Conservation (phyloP, 768 basidiomycete genomes). For the Tephrocybe sp. region DNA sequence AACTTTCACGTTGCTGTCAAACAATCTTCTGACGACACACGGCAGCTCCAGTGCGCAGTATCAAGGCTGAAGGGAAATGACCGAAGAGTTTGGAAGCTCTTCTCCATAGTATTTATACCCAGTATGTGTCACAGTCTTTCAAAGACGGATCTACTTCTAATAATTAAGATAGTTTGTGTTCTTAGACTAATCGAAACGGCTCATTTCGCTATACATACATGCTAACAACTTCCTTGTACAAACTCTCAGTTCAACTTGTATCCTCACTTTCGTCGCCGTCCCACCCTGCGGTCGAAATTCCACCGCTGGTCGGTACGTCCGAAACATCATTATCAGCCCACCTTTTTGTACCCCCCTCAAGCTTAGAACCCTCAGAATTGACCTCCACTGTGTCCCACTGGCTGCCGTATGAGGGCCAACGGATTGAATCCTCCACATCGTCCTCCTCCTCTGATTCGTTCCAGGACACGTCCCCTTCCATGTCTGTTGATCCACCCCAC, state of each 20-base stretch:
- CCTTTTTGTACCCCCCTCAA: not conserved
- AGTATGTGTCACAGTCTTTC: conserved; percentile 18
- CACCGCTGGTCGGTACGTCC: conserved; percentile 24
- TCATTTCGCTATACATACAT: not conserved
- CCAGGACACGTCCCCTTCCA: conserved; percentile 43
- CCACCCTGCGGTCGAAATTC: conserved; percentile 40
- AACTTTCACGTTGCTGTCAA: not conserved
- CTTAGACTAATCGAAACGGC: conserved; percentile 21
- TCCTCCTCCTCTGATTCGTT: conserved; percentile 38
- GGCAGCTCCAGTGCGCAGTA: conserved; percentile 17
- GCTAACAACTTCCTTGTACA: no score
- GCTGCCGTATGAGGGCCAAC: conserved; percentile 13
- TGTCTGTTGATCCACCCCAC: conserved; percentile 32
- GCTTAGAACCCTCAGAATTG: not conserved
- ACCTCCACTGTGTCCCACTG: conserved; percentile 10
- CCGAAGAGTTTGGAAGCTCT: not conserved
- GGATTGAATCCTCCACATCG: conserved; percentile 21
- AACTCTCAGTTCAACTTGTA: conserved; percentile 26
- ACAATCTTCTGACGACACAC: not conserved
- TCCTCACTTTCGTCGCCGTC: conserved; percentile 45
- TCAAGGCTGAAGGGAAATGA: conserved; percentile 9
- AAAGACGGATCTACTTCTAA: not conserved
- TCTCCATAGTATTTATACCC: conserved; percentile 31
- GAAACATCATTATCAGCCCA: conserved; percentile 3
- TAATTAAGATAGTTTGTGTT: conserved; percentile 27